Conservation (phyloP, 495 filamentous ascomycete species). For the Penicillium tannophilum region DNA sequence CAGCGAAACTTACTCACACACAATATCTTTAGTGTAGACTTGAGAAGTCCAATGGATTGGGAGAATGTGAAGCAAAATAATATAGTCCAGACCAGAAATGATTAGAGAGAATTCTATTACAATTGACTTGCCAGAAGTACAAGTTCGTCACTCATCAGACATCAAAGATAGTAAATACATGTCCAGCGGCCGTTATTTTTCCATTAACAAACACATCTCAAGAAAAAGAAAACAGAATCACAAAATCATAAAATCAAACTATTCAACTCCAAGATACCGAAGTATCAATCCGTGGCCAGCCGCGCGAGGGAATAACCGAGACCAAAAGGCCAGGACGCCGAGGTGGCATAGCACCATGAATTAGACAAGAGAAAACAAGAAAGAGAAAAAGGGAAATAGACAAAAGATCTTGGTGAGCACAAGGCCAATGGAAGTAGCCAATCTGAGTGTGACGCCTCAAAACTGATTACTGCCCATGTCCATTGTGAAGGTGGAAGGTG, state of each 20-base stretch:
- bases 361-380: constrained; percentile 6
- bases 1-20: constrained; percentile 3
- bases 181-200: constrained; percentile 26
- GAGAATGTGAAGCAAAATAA: too few species aligned
- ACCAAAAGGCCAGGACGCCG: constrained; percentile 17
- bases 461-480: constrained; percentile 53
- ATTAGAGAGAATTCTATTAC: constrained; percentile 27
- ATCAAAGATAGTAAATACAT: constrained; percentile 35
- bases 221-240: constrained; percentile 16
- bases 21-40: too few species aligned
- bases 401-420: constrained; percentile 5
- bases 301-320: constrained; percentile 9
- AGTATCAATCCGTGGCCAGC: constrained; percentile 17
- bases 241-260: constrained; percentile 21
- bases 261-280: constrained; percentile 24
- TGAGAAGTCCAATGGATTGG: too few species aligned
- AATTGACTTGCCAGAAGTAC: constrained; percentile 30
- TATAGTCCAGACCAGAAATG: neutral
- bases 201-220: constrained; percentile 15
- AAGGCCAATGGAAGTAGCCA: constrained; percentile 18
- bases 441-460: constrained; percentile 48
- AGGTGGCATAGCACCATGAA: constrained; percentile 14
- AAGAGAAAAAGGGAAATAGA: constrained; percentile 8
- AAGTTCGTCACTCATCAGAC: constrained; percentile 31
- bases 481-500: constrained; percentile 45